Base-by-base conservation (phyloP, 108 stramenopile genomes). In the Pseudonitzschia multiseries region DNA sequence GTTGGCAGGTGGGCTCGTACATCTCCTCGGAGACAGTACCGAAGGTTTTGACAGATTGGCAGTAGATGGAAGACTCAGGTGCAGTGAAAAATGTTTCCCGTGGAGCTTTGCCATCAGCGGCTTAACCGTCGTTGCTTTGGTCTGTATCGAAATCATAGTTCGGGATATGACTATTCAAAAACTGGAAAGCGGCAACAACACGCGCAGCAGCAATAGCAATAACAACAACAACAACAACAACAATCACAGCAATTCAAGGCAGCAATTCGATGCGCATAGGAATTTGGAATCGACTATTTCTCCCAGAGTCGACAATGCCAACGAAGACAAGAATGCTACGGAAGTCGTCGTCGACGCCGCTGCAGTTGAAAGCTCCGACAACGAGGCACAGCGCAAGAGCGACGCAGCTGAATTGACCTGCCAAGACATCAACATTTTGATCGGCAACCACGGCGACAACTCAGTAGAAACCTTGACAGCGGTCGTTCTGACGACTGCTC, bases 1-100 rank as follows among this genome's bases (percentile, higher is more conserved):
- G 28, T 51, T 81, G 43, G 40, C 80, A 17, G 80, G 59, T 0
- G 75, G 75, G 1, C 57, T 81, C 18, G 76, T 77, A 0, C 80
- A 81, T 31, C 70, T 68, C 31, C 51, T 81, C 52, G 71, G 71
- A 8, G 80, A 81, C 57, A 64, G 63, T n/a, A 44, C 60, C 1
- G 27, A 46, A 10, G 57, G 27, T 24, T 57, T 81, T 14, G 64
- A 81, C 22, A 18, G 21, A 24, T 40, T 32, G 1, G 75, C 44
- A 5, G 26, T 3, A 5, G 43, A 52, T 8, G 14, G 17, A 2
- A 36, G 6, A 36, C 2, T 36, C 36, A 6, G 36, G 36, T 36
- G 36, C 36, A 36, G 6, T 6, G 36, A 36, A 36, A 6, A 36
- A 6, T 36, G 36, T 6, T 48, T 48, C 46, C 46, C 46, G 46